Evolutionary conservation across 2,329 filamentous ascomycete genomes (phyloP), one percentile per base, ranked within the genome.

Genomic region (Cadophora sp.): DNA sequence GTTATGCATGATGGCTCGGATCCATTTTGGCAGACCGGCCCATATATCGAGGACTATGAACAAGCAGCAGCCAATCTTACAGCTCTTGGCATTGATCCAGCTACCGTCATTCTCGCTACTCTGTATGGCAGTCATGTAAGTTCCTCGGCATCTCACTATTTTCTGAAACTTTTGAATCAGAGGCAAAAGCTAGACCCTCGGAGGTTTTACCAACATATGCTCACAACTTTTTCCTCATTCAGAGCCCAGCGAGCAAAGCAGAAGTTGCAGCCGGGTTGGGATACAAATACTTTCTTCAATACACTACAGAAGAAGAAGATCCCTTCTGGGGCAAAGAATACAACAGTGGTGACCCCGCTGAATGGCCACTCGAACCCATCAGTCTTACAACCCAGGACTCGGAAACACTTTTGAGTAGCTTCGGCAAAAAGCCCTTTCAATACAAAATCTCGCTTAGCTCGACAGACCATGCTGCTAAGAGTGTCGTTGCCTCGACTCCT

Each of bases 31-130:
- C 39, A 59, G 36, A 59, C 56, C 24, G 56, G 56, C 14, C 20
- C 36, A 43, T 59, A 59, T 11, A 24, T 43, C 41, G 56, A 59
- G 7, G 36, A 43, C 24, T 59, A 59, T 45, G 56, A 59, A 45
- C 36, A 59, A 20, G 56, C 41, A 1, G 56, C 56, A 45, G 56
- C 56, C 13, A 59, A 59, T 59, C 56, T 59, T n/a, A 43, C 56
- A 11, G n/a, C n/a, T 20, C 36, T 27, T 24, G 56, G 56, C n/a
- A 59, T 59, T 24, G 56, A 59, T 45, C 36, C 56, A 43, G n/a
- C 56, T 27, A 59, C 56, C 27, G 56, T 59, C 18, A 59, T 59
- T 18, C 56, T 59, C 22, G 36, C 56, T 1, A 59, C 56, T 30
- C 36, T 41, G 1, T 59, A 59, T n/a, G 56, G 56, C 11, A 30